Conservation (phyloP, 2,329 filamentous ascomycete species). For the Ascochyta rabiei region DNA sequence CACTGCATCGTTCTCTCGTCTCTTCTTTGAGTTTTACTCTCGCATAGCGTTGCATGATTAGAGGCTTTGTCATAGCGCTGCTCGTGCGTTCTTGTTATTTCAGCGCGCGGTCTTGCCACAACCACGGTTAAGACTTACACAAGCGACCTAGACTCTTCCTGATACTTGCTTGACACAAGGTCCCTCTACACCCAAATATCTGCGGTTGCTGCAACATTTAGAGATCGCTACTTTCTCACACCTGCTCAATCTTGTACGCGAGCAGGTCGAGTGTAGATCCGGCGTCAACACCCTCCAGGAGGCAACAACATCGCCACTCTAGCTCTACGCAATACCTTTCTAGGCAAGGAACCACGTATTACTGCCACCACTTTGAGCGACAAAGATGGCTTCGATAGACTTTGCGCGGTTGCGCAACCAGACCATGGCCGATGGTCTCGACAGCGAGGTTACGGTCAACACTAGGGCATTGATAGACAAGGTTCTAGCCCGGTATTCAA, state of each 20-base stretch:
- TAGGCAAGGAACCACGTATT: neutral
- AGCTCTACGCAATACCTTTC: neutral
- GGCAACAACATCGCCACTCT: neutral
- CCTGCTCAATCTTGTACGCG: neutral
- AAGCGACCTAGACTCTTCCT: neutral
- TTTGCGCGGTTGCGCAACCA: slow-evolving; percentile 78
- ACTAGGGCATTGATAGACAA: slow-evolving; percentile 97
- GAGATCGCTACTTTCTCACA: neutral
- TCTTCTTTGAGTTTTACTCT: slow-evolving; percentile 17
- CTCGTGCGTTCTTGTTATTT: slow-evolving; percentile 27
- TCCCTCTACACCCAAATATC: neutral
- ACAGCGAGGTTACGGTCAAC: slow-evolving; percentile 97
- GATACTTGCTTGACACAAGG: neutral
- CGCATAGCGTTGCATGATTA: slow-evolving; percentile 42
- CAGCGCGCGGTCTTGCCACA: slow-evolving; percentile 35
- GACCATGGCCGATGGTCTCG: slow-evolving; percentile 86
- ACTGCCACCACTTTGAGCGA: neutral
- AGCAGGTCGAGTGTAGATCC: neutral
- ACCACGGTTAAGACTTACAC: slow-evolving; percentile 12
- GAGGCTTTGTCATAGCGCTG: slow-evolving; percentile 24
- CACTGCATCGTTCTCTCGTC: slow-evolving; percentile 8
- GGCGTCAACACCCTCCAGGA: neutral
- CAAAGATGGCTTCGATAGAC: slow-evolving; percentile 52
- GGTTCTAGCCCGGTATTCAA: slow-evolving; percentile 92
- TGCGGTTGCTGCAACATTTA: neutral